phyloP scores from a whole-genome alignment of 2,329 filamentous ascomycete genomes.

The Colletotrichum sp. region DNA sequence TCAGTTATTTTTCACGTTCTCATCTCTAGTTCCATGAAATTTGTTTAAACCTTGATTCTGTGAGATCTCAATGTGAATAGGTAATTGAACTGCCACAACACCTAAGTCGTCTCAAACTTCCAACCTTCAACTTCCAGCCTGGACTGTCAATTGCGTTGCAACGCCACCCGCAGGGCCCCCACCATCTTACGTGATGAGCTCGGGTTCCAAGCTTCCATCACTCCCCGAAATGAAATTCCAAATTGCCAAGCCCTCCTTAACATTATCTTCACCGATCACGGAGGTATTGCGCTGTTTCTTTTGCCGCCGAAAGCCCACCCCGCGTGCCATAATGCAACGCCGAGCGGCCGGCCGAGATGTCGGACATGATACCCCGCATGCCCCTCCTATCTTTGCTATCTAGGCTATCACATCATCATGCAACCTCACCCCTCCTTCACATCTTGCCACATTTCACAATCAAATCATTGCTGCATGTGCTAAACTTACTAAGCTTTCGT shows the following conservation, averaged over 20 bases:
- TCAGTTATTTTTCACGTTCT: fast-evolving
- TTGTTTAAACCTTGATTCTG: no score
- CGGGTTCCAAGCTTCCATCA: neutral
- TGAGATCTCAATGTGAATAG: no score
- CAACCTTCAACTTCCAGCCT: no score
- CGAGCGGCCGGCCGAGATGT: conserved; percentile 11
- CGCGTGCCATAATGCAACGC: conserved; percentile 2
- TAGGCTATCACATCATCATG: conserved; percentile 1
- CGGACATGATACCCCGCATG: conserved; percentile 5
- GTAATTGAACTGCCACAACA: no score
- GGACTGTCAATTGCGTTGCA: neutral
- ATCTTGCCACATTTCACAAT: neutral
- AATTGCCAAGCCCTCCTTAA: neutral
- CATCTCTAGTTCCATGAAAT: neutral
- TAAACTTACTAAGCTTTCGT: neutral
- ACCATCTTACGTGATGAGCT: neutral
- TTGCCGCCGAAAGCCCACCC: neutral
- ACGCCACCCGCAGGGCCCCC: neutral
- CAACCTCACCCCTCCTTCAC: neutral
- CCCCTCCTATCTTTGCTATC: conserved; percentile 4
- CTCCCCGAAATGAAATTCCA: neutral
- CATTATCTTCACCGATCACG: neutral
- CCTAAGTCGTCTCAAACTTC: no score
- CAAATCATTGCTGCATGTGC: neutral
- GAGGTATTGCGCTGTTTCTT: neutral